Evolutionary conservation across 345 rosid genomes (phyloP), one percentile per base, ranked within the genome.

Genomic region (Citrus cavaleriei): DNA sequence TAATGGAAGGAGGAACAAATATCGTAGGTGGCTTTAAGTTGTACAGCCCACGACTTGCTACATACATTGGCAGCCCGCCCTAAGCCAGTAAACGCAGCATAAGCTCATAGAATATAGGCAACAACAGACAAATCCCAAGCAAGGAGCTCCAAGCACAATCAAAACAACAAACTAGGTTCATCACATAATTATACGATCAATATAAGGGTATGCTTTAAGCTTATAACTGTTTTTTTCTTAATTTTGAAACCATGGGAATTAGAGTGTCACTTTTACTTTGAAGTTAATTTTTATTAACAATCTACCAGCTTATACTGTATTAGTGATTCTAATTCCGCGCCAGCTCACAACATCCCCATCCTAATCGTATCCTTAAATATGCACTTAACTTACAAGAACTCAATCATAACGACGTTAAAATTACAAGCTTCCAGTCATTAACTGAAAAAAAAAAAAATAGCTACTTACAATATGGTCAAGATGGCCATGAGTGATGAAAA

Each of bases 51-150:
- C 98, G 97, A 77, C 92, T 90, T 3, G 98, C 99, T 18, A 92
- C 93, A 80, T 92, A 95, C 97, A 93, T 92, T 0, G 99, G 98
- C 63, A 93, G 55, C 38, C 99, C 98, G 10, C 99, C 97, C 97
- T 93, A 84, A 69, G 40, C 24, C 66, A 46, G 35, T 24, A 57
- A 60, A 78, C 24, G 71, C 6, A 9, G 74, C 30, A 73, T 30
- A 55, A 79, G 64, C 66, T 72, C 72, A 32, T 19, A 10, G 40
- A 12, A 32, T 24, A 10, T 40, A 12, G 51, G 14, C 40, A 69
- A n/a, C 59, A 7, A 34, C 13, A 63, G 6, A 12, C 32, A 57
- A 55, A 27, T 28, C 60, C 7, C n/a, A 49, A 28, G 38, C 37
- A 71, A 71, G 10, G 21, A 22, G 60, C 28, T 30, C 25, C 62